A percentile compares a stretch with the other conserved stretches of the same genome.
These are phyloP conservation scores for Onygenales sp. DNA, from an alignment of 2,329 filamentous ascomycete genomes.

Conservation along the genomic window DNA sequence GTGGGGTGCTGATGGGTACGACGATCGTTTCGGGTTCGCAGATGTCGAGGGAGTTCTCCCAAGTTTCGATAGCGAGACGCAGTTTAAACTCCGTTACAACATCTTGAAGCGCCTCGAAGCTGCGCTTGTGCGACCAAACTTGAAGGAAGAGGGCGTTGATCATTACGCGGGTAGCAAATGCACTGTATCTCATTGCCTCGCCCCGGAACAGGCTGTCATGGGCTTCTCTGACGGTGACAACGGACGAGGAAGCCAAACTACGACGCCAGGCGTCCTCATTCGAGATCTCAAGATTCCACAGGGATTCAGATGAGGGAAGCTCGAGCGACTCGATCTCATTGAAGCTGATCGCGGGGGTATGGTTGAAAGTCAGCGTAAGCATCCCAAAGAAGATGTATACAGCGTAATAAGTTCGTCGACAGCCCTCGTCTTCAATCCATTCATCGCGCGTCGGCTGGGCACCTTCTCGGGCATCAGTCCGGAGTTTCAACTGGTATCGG, in stretches of 20 bases:
- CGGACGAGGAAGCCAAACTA: constrained; percentile 58
- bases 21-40: constrained; percentile 86
- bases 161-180: constrained; percentile 94
- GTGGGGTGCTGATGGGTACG: constrained; percentile 83
- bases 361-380: constrained; percentile 90
- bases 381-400: constrained; percentile 99
- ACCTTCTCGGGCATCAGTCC: constrained; percentile 75
- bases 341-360: constrained; percentile 95
- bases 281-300: constrained; percentile 78
- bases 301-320: constrained; percentile 81
- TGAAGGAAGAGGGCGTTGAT: constrained; percentile 97
- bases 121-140: constrained; percentile 98
- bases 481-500: constrained; percentile 88
- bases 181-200: constrained; percentile 82
- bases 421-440: constrained; percentile 96
- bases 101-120: constrained; percentile 92
- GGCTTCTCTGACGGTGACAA: constrained; percentile 82
- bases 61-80: constrained; percentile 89
- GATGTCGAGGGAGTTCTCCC: constrained; percentile 90
- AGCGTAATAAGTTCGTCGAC: constrained; percentile 91
- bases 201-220: constrained; percentile 95
- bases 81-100: constrained; percentile 98
- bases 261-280: constrained; percentile 83
- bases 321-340: constrained; percentile 94
- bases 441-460: constrained; percentile 69